A percentile compares a stretch with the other conserved stretches of the same genome.
These are phyloP conservation scores for Fusarium ambrosium DNA, from an alignment of 2,329 filamentous ascomycete species.

Conservation along the genomic window DNA sequence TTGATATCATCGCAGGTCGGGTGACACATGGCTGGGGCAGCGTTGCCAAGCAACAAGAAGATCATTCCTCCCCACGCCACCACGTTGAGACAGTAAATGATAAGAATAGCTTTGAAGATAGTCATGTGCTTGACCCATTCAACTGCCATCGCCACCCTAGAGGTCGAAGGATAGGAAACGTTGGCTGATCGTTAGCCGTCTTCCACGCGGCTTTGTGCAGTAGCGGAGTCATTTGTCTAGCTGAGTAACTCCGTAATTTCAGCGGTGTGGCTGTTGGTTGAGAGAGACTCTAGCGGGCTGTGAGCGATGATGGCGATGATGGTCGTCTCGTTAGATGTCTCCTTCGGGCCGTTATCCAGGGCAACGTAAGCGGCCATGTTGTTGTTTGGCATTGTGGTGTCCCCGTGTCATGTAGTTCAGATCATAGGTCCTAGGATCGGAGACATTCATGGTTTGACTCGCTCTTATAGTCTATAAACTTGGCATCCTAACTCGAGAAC, in stretches of 20 bases:
- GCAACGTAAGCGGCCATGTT: background rate
- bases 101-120: background rate
- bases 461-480: background rate
- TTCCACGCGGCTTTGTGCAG: background rate
- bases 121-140: background rate
- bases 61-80: background rate
- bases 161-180: background rate
- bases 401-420: background rate
- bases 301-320: background rate
- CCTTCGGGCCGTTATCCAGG: background rate
- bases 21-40: background rate
- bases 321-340: background rate
- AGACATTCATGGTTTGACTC: background rate
- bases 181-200: background rate
- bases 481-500: background rate
- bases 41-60: background rate
- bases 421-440: background rate
- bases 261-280: background rate
- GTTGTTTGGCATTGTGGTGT: background rate
- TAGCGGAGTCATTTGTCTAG: background rate
- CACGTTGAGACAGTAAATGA: background rate
- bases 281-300: background rate
- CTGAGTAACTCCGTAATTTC: background rate
- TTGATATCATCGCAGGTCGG: slow-evolving; percentile 69
- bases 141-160: background rate